These are phyloP conservation scores for Vaccinium myrtillus DNA, from an alignment of 148 eudicot species.

Conservation along the genomic window DNA sequence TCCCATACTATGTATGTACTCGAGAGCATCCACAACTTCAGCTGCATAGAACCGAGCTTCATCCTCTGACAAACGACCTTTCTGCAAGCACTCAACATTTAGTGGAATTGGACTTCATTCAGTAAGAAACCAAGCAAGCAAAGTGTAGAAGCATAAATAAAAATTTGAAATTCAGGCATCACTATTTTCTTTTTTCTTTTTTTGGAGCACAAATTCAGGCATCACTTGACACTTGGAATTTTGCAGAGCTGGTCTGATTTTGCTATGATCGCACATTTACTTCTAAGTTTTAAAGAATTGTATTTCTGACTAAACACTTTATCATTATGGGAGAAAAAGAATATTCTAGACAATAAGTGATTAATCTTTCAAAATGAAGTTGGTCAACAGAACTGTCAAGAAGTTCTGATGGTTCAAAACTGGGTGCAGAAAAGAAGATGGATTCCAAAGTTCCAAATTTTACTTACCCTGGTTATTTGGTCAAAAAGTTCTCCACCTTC, in stretches of 20 bases:
- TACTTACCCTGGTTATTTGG: constrained; percentile 93
- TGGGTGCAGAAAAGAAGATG: constrained; percentile 1
- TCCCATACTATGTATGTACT: constrained; percentile 93
- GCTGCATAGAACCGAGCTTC: constrained; percentile 97
- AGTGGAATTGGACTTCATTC: constrained; percentile 18
- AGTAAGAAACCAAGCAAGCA: background rate
- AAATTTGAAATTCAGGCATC: background rate
- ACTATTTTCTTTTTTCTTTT: too few species aligned
- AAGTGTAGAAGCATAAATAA: background rate
- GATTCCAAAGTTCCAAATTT: background rate
- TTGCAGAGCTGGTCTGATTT: background rate
- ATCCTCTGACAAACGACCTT: constrained; percentile 88
- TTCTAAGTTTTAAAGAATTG: background rate
- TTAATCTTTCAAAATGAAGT: background rate
- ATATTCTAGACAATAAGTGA: background rate
- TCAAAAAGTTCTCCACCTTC: constrained; percentile 99
- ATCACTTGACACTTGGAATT: background rate
- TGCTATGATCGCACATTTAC: background rate
- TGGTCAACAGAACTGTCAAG: background rate
- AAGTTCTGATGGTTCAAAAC: background rate
- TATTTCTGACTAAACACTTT: background rate
- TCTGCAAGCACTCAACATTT: constrained; percentile 53
- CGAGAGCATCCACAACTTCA: constrained; percentile 95
- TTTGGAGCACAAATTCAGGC: background rate
- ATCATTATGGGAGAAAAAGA: background rate